phyloP scores from a whole-genome alignment of 306 rosid species.

The Castanea sativa region DNA sequence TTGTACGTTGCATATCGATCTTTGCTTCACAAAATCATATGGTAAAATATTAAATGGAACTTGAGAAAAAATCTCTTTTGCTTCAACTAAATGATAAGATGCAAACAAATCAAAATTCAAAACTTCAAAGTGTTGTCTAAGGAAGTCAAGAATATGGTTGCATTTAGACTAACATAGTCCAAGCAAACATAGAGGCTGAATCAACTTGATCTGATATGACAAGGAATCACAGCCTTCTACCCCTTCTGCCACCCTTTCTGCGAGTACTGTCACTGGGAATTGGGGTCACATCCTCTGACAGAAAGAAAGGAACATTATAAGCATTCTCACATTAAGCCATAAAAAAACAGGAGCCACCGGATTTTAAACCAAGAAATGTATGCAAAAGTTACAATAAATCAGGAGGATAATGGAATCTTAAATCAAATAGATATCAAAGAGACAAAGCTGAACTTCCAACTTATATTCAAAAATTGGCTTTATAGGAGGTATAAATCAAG shows the following conservation, averaged over 20 bases:
- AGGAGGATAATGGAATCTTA: too few relatives aligned
- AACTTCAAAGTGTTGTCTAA: neutral
- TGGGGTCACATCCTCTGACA: conserved; percentile 52
- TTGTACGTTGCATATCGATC: neutral
- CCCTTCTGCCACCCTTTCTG: conserved; percentile 57
- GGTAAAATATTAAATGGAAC: neutral
- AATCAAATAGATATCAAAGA: too few relatives aligned
- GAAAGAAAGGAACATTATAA: too few relatives aligned
- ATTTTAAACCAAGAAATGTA: too few relatives aligned
- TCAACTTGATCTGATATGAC: neutral
- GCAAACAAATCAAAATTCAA: neutral
- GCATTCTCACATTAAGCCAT: too few relatives aligned
- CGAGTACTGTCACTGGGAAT: conserved; percentile 55
- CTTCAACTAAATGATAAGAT: neutral
- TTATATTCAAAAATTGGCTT: neutral
- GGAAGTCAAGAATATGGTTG: neutral
- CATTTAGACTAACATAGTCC: neutral
- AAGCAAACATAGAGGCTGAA: neutral
- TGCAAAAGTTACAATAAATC: too few relatives aligned
- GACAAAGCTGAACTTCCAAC: too few relatives aligned
- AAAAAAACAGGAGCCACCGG: too few relatives aligned
- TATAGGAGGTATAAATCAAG: too few relatives aligned
- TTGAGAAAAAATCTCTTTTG: neutral
- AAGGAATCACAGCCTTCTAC: conserved; percentile 40
- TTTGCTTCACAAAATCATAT: too few relatives aligned